phyloP scores from a whole-genome alignment of 441 rosid genomes.

The Gossypium schwendimanii region DNA sequence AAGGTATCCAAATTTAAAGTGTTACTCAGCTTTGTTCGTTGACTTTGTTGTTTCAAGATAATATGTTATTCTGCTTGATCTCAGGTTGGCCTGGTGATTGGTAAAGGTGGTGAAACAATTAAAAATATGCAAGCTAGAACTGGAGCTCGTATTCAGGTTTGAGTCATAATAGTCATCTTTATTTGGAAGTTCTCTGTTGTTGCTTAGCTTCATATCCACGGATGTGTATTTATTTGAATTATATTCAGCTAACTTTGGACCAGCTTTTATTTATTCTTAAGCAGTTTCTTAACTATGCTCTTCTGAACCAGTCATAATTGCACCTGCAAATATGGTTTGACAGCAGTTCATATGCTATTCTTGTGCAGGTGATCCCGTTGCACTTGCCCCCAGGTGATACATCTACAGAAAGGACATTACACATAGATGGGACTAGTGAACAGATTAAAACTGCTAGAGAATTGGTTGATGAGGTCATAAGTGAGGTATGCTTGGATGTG shows the following conservation, averaged over 20 bases:
- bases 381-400: constrained; percentile 92
- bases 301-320: neutral
- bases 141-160: constrained; percentile 94
- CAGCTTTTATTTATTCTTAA: neutral
- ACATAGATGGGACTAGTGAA: constrained; percentile 88
- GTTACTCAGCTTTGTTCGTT: neutral
- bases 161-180: neutral
- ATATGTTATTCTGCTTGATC: constrained; percentile 22
- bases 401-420: constrained; percentile 64
- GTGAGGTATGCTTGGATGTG: constrained; percentile 76
- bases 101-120: constrained; percentile 97
- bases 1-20: constrained; percentile 43
- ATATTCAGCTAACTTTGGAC: neutral
- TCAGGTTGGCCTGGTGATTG: constrained; percentile 97
- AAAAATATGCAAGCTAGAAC: constrained; percentile 88
- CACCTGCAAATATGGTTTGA: neutral
- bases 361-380: constrained; percentile 77
- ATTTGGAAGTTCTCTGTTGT: neutral
- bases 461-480: constrained; percentile 83
- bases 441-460: constrained; percentile 89
- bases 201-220: neutral
- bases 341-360: neutral
- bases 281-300: neutral
- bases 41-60: constrained; percentile 6
- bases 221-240: neutral